phyloP scores from a whole-genome alignment of 1,284 basidiomycete genomes.

The Cutaneotrichosporon arboriforme region DNA sequence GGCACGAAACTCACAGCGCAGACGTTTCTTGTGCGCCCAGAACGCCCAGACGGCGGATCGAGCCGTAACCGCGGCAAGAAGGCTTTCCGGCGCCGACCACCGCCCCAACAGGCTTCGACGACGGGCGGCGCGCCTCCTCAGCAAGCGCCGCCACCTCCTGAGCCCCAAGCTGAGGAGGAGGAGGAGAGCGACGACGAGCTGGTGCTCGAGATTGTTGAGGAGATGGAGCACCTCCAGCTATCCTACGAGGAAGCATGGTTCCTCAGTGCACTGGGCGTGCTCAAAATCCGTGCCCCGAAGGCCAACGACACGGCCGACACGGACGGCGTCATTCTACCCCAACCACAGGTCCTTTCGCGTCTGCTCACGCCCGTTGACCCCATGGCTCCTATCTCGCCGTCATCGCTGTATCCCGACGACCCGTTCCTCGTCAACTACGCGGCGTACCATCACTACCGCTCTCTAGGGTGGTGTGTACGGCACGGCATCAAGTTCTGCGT shows the following conservation, averaged over 20 bases:
- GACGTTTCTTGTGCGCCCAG: constrained; percentile 46
- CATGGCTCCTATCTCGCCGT: constrained; percentile 3
- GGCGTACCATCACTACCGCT: constrained; percentile 90
- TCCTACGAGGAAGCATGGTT: constrained; percentile 91
- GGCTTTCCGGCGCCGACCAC: constrained; percentile 33
- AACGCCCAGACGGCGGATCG: constrained; percentile 33
- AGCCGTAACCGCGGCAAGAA: constrained; percentile 43
- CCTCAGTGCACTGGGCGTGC: constrained; percentile 77
- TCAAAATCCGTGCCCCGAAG: constrained; percentile 49
- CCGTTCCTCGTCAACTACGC: constrained; percentile 88
- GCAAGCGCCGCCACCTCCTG: background rate
- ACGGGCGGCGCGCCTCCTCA: background rate
- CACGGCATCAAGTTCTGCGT: constrained; percentile 96
- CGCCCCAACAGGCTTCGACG: background rate
- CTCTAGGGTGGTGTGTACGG: constrained; percentile 96
- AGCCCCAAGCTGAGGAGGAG: constrained; percentile 56
- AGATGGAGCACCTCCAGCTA: constrained; percentile 88
- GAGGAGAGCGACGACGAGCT: constrained; percentile 58
- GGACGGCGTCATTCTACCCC: constrained; percentile 42
- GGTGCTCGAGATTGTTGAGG: constrained; percentile 50
- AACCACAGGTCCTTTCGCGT: constrained; percentile 46
- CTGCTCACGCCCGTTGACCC: constrained; percentile 36
- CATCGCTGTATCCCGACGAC: constrained; percentile 59
- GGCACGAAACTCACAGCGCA: constrained; percentile 39
- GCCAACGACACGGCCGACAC: constrained; percentile 2